These are phyloP conservation scores for Poa annua DNA, from an alignment of 176 grass and related monocot genomes.

Conservation along the genomic window DNA sequence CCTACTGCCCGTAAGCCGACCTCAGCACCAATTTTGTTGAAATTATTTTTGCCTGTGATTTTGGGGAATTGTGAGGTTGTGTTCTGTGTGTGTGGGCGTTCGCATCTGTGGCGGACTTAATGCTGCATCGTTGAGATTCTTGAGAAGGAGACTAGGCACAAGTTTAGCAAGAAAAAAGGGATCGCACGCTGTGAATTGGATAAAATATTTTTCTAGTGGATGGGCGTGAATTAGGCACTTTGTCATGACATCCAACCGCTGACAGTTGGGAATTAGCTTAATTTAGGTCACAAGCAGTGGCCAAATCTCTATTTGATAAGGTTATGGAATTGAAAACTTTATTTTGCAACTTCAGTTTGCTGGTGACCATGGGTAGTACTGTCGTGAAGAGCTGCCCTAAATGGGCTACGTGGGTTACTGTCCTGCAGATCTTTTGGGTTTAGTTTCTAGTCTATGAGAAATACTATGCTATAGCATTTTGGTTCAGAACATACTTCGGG, in stretches of 20 bases:
- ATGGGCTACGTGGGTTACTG: not conserved
- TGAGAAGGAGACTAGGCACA: not conserved
- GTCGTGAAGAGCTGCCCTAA: not conserved
- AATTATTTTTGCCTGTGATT: slow-evolving; percentile 1
- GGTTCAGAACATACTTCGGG: slow-evolving; percentile 19
- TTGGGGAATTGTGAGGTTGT: not conserved
- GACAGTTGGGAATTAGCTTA: not conserved
- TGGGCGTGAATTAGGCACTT: not conserved
- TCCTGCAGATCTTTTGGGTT: not conserved
- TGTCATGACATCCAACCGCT: not conserved
- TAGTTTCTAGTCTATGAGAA: slow-evolving; percentile 30
- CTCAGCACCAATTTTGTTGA: not conserved
- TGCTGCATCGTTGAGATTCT: not conserved
- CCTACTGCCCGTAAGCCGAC: slow-evolving; percentile 76
- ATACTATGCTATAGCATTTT: not conserved
- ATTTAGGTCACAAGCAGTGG: not conserved
- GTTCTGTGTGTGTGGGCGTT: not conserved
- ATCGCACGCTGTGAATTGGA: not conserved
- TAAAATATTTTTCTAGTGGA: slow-evolving; percentile 12
- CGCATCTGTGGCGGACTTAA: not conserved
- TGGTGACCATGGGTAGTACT: not conserved
- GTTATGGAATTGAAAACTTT: not conserved
- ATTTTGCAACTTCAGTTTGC: not conserved
- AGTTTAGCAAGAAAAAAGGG: not conserved
- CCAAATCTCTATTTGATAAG: not conserved